Percentiles rank a stretch among this genome's conserved stretches.
Conservation (phyloP, 208 protist species). For the Trypanosoma boissoni region DNA sequence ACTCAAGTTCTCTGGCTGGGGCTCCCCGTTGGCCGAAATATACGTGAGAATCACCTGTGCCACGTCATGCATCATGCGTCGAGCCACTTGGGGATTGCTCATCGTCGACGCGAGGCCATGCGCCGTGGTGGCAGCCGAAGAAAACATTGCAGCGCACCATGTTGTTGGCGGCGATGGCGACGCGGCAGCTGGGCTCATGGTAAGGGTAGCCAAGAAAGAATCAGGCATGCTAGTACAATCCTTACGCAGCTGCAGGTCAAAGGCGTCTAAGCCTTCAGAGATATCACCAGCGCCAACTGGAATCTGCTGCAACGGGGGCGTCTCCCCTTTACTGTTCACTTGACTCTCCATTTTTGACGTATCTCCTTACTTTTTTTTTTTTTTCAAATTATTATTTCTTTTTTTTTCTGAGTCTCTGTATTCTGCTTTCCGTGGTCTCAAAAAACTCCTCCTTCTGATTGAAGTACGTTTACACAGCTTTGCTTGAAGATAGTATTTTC, state of each 20-base stretch:
- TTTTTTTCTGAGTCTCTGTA: background rate
- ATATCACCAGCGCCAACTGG: background rate
- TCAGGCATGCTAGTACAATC: constrained; percentile 20
- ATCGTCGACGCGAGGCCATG: constrained; percentile 14
- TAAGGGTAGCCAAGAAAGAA: constrained; percentile 8
- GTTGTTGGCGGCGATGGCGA: constrained; percentile 17
- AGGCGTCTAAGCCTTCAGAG: constrained; percentile 27
- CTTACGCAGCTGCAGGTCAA: constrained; percentile 28
- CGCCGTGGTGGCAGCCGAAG: constrained; percentile 17
- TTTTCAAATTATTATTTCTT: constrained; percentile 1
- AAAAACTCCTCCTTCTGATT: too few species aligned
- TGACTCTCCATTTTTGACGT: constrained; percentile 21
- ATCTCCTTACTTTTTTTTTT: background rate
- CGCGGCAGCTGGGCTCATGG: background rate
- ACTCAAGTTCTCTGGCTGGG: constrained; percentile 23
- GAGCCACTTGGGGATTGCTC: constrained; percentile 23
- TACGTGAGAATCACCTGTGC: constrained; percentile 22
- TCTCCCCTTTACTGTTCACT: constrained; percentile 14
- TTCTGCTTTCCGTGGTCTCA: background rate
- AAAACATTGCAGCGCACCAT: constrained; percentile 17
- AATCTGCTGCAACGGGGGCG: constrained; percentile 7
- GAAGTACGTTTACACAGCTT: too few species aligned
- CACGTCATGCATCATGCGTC: constrained; percentile 22
- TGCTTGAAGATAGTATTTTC: too few species aligned
- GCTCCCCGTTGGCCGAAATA: constrained; percentile 17